These are phyloP conservation scores for Bruguiera hainesii DNA, from an alignment of 441 rosid species.

Conservation along the genomic window DNA sequence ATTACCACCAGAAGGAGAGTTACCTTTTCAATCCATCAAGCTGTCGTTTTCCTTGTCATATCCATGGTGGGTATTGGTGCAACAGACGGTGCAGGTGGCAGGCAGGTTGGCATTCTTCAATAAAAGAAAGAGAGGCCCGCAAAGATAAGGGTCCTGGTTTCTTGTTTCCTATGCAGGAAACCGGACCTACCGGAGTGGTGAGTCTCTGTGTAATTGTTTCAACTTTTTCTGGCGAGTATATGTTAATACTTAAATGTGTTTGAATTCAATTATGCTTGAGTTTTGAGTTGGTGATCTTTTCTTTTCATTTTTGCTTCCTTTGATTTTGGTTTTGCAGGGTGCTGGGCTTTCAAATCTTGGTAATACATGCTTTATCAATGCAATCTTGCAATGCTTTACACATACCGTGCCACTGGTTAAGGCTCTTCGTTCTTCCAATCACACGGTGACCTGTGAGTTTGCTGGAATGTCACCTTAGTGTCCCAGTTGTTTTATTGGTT, in stretches of 20 bases:
- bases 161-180: neutral
- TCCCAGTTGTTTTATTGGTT: neutral
- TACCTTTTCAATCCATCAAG: too few relatives aligned
- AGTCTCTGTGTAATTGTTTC: neutral
- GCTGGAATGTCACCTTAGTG: neutral
- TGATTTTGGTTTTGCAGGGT: conserved; percentile 45
- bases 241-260: neutral
- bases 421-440: conserved; percentile 42
- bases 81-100: too few relatives aligned
- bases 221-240: neutral
- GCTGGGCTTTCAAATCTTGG: conserved; percentile 79
- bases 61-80: too few relatives aligned
- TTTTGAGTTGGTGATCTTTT: neutral
- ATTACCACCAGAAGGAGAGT: too few relatives aligned
- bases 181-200: conserved; percentile 50
- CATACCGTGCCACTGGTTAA: conserved; percentile 75
- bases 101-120: neutral
- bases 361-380: conserved; percentile 80
- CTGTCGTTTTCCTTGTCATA: too few relatives aligned
- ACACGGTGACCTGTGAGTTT: conserved; percentile 42
- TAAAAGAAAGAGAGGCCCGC: neutral
- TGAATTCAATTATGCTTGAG: too few relatives aligned
- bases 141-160: conserved; percentile 3
- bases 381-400: conserved; percentile 81
- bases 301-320: neutral